phyloP scores from a whole-genome alignment of 345 rosid genomes.

The Citrus sp. region DNA sequence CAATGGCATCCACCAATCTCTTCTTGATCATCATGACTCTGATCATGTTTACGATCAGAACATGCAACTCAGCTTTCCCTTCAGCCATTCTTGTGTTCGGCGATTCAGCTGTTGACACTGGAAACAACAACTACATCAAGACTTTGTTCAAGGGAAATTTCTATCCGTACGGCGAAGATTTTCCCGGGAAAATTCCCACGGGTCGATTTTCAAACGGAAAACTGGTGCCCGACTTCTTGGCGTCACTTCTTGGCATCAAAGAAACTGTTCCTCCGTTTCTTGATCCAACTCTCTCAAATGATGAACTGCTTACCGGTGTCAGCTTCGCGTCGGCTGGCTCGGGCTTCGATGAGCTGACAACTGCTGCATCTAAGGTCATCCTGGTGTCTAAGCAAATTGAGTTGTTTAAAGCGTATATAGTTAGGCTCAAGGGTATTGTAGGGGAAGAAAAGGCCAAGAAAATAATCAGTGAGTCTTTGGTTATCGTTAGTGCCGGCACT shows the following conservation, averaged over 20 bases:
- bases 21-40: not conserved
- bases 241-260: conserved; percentile 34
- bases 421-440: conserved; percentile 28
- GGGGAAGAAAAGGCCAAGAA: conserved; percentile 38
- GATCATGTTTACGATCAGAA: not conserved
- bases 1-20: not conserved
- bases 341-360: conserved; percentile 47
- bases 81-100: conserved; percentile 14
- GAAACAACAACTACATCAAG: conserved; percentile 22
- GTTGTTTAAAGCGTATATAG: conserved; percentile 33
- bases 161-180: conserved; percentile 44
- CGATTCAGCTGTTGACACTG: conserved; percentile 23
- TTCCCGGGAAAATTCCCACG: conserved; percentile 32
- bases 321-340: conserved; percentile 46
- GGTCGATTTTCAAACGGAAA: conserved; percentile 58
- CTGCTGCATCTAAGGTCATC: conserved; percentile 14
- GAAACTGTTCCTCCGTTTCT: conserved; percentile 43
- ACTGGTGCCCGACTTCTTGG: conserved; percentile 47
- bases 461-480: conserved; percentile 39
- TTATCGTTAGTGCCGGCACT: conserved; percentile 58
- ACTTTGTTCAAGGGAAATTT: conserved; percentile 26
- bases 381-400: conserved; percentile 40
- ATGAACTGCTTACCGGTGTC: conserved; percentile 38
- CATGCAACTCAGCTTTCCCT: not conserved
- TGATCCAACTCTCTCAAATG: conserved; percentile 28